A percentile compares a stretch with the other conserved stretches of the same genome.
Conservation (phyloP, 495 filamentous ascomycete species). For the Aspergillus indologenus region DNA sequence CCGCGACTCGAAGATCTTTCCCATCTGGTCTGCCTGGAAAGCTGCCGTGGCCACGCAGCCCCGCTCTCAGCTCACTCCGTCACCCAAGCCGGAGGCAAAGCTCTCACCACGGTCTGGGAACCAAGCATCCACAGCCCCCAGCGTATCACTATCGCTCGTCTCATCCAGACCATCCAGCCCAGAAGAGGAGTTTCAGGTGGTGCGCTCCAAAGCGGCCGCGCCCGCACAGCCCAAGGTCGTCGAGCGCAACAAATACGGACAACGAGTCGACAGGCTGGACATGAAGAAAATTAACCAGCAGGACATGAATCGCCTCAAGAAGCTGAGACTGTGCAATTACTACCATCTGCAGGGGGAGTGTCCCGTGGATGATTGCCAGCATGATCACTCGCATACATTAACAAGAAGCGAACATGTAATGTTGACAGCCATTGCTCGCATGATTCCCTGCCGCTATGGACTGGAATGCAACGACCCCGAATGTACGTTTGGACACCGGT, state of each 20-base stretch:
- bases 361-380: slow-evolving; percentile 66
- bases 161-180: slow-evolving; percentile 34
- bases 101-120: slow-evolving; percentile 40
- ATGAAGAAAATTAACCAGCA: slow-evolving; percentile 54
- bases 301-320: slow-evolving; percentile 58
- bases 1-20: slow-evolving; percentile 59
- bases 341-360: slow-evolving; percentile 76
- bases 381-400: slow-evolving; percentile 71
- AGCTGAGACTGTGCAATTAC: slow-evolving; percentile 81
- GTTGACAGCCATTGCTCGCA: slow-evolving; percentile 66
- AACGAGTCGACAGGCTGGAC: slow-evolving; percentile 62
- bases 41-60: slow-evolving; percentile 33
- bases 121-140: slow-evolving; percentile 37
- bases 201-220: slow-evolving; percentile 52
- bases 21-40: slow-evolving; percentile 39
- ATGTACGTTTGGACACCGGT: slow-evolving; percentile 82
- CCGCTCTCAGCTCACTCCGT: slow-evolving; percentile 36
- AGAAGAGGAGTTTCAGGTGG: slow-evolving; percentile 33
- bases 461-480: slow-evolving; percentile 69
- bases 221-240: slow-evolving; percentile 50
- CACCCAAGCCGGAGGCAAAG: slow-evolving; percentile 40
- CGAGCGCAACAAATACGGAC: slow-evolving; percentile 70
- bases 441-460: slow-evolving; percentile 75
- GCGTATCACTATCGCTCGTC: slow-evolving; percentile 31
- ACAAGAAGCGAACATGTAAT: slow-evolving; percentile 63